Evolutionary conservation across 495 filamentous ascomycete genomes (phyloP).

Genomic region (Aspergillus diversus): DNA sequence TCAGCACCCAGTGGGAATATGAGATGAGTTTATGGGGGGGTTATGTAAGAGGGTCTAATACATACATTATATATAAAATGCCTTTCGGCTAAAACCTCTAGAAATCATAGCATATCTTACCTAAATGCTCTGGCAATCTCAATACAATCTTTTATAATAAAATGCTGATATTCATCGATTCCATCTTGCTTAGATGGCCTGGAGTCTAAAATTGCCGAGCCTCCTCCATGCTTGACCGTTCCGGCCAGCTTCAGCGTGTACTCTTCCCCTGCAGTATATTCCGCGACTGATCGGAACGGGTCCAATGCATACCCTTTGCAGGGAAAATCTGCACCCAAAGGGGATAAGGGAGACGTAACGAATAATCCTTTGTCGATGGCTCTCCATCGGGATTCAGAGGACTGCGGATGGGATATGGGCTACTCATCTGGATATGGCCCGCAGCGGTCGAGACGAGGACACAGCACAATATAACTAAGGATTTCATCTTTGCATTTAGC

Average conservation of each 20-base stretch:
- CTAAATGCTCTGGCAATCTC: no score
- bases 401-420: background rate
- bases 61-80: no score
- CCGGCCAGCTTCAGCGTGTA: background rate
- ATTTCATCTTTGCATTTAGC: no score
- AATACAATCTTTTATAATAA: no score
- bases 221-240: constrained; percentile 36
- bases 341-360: background rate
- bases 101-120: no score
- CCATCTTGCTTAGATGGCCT: no score
- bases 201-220: no score
- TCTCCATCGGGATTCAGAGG: background rate
- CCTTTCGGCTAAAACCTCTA: no score
- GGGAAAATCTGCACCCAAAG: background rate
- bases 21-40: no score
- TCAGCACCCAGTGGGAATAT: no score
- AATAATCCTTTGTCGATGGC: background rate
- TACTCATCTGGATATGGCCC: background rate
- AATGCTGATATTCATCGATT: no score
- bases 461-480: background rate
- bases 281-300: background rate
- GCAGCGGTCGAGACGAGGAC: background rate
- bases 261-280: background rate
- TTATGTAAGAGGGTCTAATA: no score
- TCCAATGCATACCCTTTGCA: background rate